phyloP scores from a whole-genome alignment of 2,329 filamentous ascomycete species.

The Penicillium verrucosum region DNA sequence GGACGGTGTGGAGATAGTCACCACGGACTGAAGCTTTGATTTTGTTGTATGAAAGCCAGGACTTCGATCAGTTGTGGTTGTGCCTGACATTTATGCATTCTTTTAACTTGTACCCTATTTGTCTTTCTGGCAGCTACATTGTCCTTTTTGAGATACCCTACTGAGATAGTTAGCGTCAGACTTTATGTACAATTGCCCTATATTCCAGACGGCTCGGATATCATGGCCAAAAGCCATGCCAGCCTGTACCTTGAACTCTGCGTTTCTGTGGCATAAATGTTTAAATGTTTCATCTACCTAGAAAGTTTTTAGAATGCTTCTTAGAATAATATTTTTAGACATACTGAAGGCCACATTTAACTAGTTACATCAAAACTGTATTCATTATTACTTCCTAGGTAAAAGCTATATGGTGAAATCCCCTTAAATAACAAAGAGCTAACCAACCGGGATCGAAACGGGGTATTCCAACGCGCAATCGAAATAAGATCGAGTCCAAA shows the following conservation, averaged over 20 bases:
- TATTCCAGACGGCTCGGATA: not conserved
- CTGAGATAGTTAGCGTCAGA: constrained; percentile 1
- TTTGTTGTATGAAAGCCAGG: not conserved
- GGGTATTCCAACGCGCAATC: constrained; percentile 2
- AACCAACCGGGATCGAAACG: not conserved
- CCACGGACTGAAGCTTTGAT: constrained; percentile 9
- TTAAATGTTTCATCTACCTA: not conserved
- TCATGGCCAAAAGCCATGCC: not conserved
- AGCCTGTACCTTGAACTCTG: not conserved
- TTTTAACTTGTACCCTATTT: constrained; percentile 12
- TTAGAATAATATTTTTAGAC: not conserved
- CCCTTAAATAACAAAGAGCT: not conserved
- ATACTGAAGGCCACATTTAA: not conserved
- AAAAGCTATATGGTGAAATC: not conserved
- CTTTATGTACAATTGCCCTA: not conserved
- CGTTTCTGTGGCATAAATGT: not conserved
- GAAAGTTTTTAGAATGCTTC: not conserved
- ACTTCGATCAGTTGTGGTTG: not conserved
- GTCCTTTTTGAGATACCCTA: constrained; percentile 11
- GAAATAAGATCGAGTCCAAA: not conserved
- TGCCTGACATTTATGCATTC: constrained; percentile 5
- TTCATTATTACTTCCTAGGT: constrained; percentile 1
- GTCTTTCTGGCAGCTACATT: constrained; percentile 9
- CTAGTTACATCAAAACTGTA: not conserved
- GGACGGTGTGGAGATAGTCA: constrained; percentile 21